Percentiles rank a stretch among this genome's conserved stretches.
Evolutionary conservation across 2,329 filamentous ascomycete species (phyloP).

Genomic region (Monosporascus ibericus): DNA sequence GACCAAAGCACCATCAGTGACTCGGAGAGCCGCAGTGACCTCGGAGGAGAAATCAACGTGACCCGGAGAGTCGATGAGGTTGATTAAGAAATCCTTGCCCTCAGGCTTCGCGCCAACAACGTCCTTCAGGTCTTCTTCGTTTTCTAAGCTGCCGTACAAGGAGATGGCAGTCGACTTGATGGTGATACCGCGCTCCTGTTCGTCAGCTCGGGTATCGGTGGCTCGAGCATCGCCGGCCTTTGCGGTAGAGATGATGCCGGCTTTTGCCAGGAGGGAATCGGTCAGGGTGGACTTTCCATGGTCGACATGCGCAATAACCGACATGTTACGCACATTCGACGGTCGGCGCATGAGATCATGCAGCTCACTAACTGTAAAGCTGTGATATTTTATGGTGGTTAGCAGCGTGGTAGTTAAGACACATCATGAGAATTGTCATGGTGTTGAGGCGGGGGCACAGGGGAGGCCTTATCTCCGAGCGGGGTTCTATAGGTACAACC

Average conservation of each 20-base stretch:
- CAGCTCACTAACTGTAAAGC: constrained; percentile 65
- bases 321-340: constrained; percentile 79
- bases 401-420: too few relatives aligned
- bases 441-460: constrained; percentile 10
- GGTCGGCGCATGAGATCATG: too few relatives aligned
- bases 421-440: too few relatives aligned
- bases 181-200: constrained; percentile 99
- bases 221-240: constrained; percentile 95
- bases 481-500: too few relatives aligned
- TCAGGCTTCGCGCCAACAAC: constrained; percentile 81
- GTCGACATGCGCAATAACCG: constrained; percentile 99
- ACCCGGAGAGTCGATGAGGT: constrained; percentile 99
- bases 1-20: constrained; percentile 98
- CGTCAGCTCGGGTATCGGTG: constrained; percentile 94
- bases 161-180: constrained; percentile 99
- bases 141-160: constrained; percentile 78
- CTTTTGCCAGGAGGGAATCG: constrained; percentile 98
- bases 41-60: constrained; percentile 99
- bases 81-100: constrained; percentile 98
- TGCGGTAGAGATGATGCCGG: constrained; percentile 96
- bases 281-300: constrained; percentile 99
- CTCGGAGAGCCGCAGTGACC: constrained; percentile 98
- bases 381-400: constrained; percentile 31
- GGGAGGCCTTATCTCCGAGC: constrained; percentile 34
- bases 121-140: constrained; percentile 88